Evolutionary conservation across 2,329 filamentous ascomycete species (phyloP).

Genomic region (Mycogone perniciosa): DNA sequence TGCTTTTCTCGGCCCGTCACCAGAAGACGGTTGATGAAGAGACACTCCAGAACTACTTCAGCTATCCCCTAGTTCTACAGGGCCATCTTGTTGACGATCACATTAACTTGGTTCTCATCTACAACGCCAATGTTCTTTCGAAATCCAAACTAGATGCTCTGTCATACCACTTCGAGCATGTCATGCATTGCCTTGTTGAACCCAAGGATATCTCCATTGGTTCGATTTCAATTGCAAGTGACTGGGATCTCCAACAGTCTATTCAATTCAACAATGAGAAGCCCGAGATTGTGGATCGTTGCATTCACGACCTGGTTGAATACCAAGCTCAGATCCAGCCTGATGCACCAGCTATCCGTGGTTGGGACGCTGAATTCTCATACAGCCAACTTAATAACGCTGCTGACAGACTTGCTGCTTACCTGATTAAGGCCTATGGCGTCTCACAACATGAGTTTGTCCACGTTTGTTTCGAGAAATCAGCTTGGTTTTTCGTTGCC

Average conservation of each 20-base stretch:
- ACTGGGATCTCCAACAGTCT: neutral
- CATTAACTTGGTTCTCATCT: constrained; percentile 7
- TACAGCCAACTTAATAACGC: neutral
- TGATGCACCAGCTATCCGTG: neutral
- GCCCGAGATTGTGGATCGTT: neutral
- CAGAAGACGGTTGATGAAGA: neutral
- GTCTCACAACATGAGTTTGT: neutral
- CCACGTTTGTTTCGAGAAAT: constrained; percentile 2
- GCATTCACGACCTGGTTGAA: neutral
- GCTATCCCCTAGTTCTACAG: constrained; percentile 2
- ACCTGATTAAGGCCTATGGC: neutral
- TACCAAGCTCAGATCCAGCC: neutral
- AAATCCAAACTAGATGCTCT: neutral
- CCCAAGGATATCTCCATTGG: neutral
- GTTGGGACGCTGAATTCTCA: neutral
- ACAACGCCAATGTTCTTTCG: neutral
- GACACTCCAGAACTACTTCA: constrained; percentile 3
- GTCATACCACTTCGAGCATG: constrained; percentile 4
- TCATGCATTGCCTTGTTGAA: constrained; percentile 1
- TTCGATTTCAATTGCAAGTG: neutral
- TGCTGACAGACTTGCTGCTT: neutral
- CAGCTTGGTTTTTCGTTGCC: neutral
- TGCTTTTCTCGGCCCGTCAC: neutral
- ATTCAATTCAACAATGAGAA: neutral
- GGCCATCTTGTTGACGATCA: constrained; percentile 1